Evolutionary conservation across 805 yeast species (phyloP).

Genomic region (Brettanomyces bruxellensis): DNA sequence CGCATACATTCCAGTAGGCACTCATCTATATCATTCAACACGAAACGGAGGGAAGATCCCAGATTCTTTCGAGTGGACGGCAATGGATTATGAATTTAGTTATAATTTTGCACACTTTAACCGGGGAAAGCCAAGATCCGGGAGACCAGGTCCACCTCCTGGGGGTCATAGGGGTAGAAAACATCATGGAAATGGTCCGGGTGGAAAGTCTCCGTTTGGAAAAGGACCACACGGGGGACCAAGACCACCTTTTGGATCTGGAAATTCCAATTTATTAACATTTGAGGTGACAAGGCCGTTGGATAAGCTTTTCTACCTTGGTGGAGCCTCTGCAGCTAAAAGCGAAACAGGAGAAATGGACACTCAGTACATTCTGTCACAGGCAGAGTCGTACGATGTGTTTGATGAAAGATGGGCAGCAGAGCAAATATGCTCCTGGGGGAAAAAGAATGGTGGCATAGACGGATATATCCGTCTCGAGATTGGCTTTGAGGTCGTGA

Average conservation of each 20-base stretch:
- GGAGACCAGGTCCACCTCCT: not conserved
- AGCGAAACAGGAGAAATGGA: slow-evolving; percentile 53
- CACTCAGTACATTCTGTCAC: slow-evolving; percentile 36
- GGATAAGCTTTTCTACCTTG: slow-evolving; percentile 41
- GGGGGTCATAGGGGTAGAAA: slow-evolving; percentile 1
- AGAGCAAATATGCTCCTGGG: slow-evolving; percentile 47
- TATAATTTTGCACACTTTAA: slow-evolving; percentile 31
- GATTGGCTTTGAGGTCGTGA: slow-evolving; percentile 50
- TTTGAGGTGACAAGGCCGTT: slow-evolving; percentile 40
- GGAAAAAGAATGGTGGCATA: slow-evolving; percentile 33
- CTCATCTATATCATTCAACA: slow-evolving; percentile 48
- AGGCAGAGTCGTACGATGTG: slow-evolving; percentile 20
- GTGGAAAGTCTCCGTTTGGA: not conserved
- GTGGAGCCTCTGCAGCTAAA: slow-evolving; percentile 66
- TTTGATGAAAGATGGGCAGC: slow-evolving; percentile 39
- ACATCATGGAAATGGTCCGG: not conserved
- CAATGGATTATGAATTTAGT: slow-evolving; percentile 56
- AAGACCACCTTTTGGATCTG: slow-evolving; percentile 2
- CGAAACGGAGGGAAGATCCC: slow-evolving; percentile 31
- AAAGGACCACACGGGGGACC: not conserved
- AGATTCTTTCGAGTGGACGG: slow-evolving; percentile 48
- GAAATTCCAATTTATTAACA: slow-evolving; percentile 28
- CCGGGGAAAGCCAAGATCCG: slow-evolving; percentile 7
- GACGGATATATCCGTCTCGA: slow-evolving; percentile 55
- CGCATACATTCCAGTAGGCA: slow-evolving; percentile 56